Evolutionary conservation across 2,329 filamentous ascomycete species (phyloP), one percentile per base, ranked within the genome.

Genomic region (Penicillium sp.): DNA sequence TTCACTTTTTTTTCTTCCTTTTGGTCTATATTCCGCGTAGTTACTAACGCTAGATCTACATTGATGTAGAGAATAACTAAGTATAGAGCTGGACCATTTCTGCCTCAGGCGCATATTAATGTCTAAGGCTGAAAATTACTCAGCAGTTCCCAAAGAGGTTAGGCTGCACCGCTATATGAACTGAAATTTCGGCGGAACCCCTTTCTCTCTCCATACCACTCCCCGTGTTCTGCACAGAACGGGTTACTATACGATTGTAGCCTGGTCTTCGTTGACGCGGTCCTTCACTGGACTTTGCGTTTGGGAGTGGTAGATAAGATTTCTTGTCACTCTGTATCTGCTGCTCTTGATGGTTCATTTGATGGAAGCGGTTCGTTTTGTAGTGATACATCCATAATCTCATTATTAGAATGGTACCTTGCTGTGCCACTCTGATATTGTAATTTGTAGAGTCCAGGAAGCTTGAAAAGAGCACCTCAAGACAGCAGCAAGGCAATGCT

Each of bases 311-410:
- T 73, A 89, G 85, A 89, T 77, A 65, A 74, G 84, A 75, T 66
- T 66, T 52, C 47, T 60, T 69, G 74, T 84, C 87, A 81, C 84
- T 86, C 86, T 87, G 88, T 91, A 91, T 91, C 88, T 91, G 87
- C 88, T 89, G 86, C 88, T 86, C 86, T 89, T 82, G 88, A 91
- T 86, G 76, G 67, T 64, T 70, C 75, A 78, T 80, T 80, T 90
- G 88, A 90, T 84, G 85, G 86, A 86, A 78, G 88, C 86, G 81
- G 88, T 88, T 91, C 88, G 88, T 80, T 89, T 70, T 86, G 85
- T 70, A 85, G 86, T 83, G 86, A 85, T 83, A 90, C 86, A 90
- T 74, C 70, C 61, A 65, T 62, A 62, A 59, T 64, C 60, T 61
- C 43, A 64, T 60, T 54, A 49, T 51, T 50, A 33, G 37, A 26